Base-by-base conservation (phyloP, 108 stramenopile species). In the Nannochloropsis gaditana region DNA sequence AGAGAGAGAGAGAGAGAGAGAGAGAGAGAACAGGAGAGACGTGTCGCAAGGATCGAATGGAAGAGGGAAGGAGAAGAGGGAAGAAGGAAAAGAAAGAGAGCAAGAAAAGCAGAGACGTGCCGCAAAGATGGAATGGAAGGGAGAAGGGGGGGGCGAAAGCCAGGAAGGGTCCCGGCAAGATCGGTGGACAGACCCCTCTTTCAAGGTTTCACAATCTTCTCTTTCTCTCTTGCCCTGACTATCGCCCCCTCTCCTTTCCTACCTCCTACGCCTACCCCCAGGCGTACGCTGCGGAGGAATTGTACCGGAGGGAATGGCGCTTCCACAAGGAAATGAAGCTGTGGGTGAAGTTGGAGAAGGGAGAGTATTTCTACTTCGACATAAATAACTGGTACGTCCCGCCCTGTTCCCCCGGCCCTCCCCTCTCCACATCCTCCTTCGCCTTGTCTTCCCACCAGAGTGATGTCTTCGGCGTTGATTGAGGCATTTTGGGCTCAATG, bases 251-350 rank as follows among this genome's bases (percentile, higher is more conserved):
- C 44, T 31, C 84, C 31, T 31, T 15, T 15, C 21, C 45, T 9
- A 8, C 17, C 15, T 80, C 2, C n/a, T 9, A 31, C 5, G 31
- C 9, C 11, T 9, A 15, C 19, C 47, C 0, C 11, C 83, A 87
- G 87, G 96, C 96, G 9, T 96, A 95, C 83, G 94, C 96, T 59
- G 98, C 98, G n/a, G 95, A 97, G 87, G 98, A 99, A 90, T 93
- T 99, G 44, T 97, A 99, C 93, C 91, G 92, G 73, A 92, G 97
- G 82, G 96, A 97, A 59, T 99, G 98, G 98, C 93, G 94, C 87
- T 99, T 95, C 91, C 97, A 99, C 84, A 93, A 86, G 9, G 98
- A 97, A 83, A 92, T 95, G 79, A 96, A 96, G 90, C 92, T 97
- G 80, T 99, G 98, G 98, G 89, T 91, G 45, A 85, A 89, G 88